These are phyloP conservation scores for Echinosophora koreensis DNA, from an alignment of 306 rosid genomes.

Conservation along the genomic window DNA sequence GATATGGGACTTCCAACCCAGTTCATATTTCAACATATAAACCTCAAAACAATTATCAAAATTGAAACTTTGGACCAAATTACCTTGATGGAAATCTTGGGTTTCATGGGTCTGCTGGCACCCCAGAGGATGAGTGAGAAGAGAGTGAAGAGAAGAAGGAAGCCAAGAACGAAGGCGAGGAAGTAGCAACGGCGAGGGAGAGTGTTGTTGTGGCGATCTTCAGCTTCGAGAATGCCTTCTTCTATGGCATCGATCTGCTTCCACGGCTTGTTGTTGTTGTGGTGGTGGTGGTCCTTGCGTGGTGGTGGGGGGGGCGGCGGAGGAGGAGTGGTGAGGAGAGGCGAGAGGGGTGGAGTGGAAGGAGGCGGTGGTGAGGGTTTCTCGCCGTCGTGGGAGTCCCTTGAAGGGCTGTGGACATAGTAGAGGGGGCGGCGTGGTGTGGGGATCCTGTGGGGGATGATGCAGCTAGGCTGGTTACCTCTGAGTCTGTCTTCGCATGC, in stretches of 20 bases:
- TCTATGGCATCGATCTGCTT: slow-evolving; percentile 82
- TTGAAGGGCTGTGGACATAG: slow-evolving; percentile 92
- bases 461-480: slow-evolving; percentile 81
- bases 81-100: slow-evolving; percentile 76
- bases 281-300: not conserved
- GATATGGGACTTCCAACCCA: not conserved
- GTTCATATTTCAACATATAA: not conserved
- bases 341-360: slow-evolving; percentile 93
- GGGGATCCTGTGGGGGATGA: slow-evolving; percentile 93
- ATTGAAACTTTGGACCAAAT: not conserved
- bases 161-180: slow-evolving; percentile 76
- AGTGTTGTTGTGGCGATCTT: slow-evolving; percentile 50
- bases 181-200: slow-evolving; percentile 86
- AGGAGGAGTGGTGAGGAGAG: slow-evolving; percentile 88
- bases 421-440: slow-evolving; percentile 87
- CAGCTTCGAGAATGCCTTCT: slow-evolving; percentile 78
- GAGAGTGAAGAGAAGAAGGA: slow-evolving; percentile 71
- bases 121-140: slow-evolving; percentile 90
- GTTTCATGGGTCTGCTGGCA: slow-evolving; percentile 94
- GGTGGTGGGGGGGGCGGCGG: slow-evolving; percentile 60
- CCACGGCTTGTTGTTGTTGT: slow-evolving; percentile 63
- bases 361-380: slow-evolving; percentile 82
- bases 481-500: slow-evolving; percentile 97
- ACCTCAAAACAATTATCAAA: not conserved
- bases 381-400: slow-evolving; percentile 98